phyloP scores from a whole-genome alignment of 2,329 filamentous ascomycete genomes.

The Pseudogymnoascus sp. region DNA sequence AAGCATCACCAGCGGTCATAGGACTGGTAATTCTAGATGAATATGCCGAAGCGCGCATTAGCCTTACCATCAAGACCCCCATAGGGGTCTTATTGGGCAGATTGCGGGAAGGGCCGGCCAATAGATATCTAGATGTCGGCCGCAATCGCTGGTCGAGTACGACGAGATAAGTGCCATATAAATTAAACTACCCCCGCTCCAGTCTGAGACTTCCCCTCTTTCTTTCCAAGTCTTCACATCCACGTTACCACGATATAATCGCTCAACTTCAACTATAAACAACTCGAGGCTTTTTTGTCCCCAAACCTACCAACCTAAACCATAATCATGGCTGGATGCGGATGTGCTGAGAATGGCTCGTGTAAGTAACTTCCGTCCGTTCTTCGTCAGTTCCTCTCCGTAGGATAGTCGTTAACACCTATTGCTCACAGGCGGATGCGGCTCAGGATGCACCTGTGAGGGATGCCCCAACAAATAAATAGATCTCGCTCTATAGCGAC shows the following conservation, averaged over 20 bases:
- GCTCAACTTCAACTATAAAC: background rate
- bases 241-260: background rate
- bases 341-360: background rate
- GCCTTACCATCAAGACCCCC: background rate
- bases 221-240: background rate
- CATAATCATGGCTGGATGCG: slow-evolving; percentile 3
- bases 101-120: background rate
- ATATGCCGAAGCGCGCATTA: background rate
- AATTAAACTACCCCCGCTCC: background rate
- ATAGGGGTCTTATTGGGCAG: background rate
- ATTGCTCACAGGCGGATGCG: background rate
- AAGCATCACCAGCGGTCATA: background rate
- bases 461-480: background rate
- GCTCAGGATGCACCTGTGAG: background rate
- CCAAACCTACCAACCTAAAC: background rate
- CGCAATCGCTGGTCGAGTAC: background rate
- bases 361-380: background rate
- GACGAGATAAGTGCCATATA: background rate
- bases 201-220: background rate
- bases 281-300: background rate
- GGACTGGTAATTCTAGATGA: background rate
- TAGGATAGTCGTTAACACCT: background rate
- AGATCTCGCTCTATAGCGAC: background rate
- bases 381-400: background rate
- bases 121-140: background rate